These are phyloP conservation scores for Neofusicoccum sp. DNA, from an alignment of 2,329 filamentous ascomycete species.

Conservation along the genomic window DNA sequence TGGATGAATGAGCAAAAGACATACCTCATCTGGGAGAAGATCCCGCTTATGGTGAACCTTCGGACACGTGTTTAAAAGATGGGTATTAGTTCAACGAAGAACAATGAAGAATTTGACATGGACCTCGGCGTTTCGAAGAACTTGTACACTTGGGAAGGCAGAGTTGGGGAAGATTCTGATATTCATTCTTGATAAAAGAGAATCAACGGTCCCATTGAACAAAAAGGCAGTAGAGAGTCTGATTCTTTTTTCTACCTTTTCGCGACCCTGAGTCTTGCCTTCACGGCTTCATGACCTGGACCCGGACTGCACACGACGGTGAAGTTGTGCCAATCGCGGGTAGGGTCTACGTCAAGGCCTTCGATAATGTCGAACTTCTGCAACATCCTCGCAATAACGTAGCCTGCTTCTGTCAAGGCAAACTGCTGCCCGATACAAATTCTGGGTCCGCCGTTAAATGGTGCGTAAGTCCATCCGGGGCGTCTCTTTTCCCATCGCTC, in stretches of 20 bases:
- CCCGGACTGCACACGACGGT: background rate
- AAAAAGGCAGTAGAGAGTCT: no score
- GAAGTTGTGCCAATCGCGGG: background rate
- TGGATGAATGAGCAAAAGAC: conserved; percentile 25
- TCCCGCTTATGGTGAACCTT: conserved; percentile 27
- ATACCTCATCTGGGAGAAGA: conserved; percentile 36
- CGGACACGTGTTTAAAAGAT: background rate
- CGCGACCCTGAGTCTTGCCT: background rate
- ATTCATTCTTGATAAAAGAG: background rate
- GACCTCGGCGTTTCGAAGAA: no score
- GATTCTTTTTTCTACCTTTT: no score
- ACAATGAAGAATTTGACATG: background rate
- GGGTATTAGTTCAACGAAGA: background rate
- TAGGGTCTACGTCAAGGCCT: background rate
- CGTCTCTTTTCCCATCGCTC: conserved; percentile 40
- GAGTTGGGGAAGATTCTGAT: no score
- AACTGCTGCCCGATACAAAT: conserved; percentile 14
- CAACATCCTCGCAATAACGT: conserved; percentile 5
- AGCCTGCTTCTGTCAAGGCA: conserved; percentile 3
- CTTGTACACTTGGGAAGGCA: no score
- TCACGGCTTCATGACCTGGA: background rate
- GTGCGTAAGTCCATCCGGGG: conserved; percentile 33
- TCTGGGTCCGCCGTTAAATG: conserved; percentile 25
- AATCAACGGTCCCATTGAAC: no score
- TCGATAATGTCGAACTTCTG: background rate